Percentiles rank a stretch among this genome's conserved stretches.
Evolutionary conservation across 1,284 basidiomycete species (phyloP).

Genomic region (Malassezia psittaci): DNA sequence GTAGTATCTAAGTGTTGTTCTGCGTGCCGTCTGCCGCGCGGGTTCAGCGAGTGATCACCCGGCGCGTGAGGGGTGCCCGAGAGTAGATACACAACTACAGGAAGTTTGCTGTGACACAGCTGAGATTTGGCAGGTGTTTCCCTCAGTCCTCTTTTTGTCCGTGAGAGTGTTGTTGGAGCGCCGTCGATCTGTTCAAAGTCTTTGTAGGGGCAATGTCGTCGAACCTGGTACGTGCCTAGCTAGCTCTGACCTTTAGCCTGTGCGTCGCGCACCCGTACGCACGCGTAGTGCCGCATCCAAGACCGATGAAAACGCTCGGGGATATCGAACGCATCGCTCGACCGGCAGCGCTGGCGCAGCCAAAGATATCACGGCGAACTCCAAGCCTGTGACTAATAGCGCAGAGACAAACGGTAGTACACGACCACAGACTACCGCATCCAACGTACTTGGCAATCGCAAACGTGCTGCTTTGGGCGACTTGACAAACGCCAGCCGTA

Average conservation of each 20-base stretch:
- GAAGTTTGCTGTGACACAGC: too few species aligned
- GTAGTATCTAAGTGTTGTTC: constrained; percentile 19
- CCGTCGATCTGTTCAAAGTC: too few species aligned
- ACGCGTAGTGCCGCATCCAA: constrained; percentile 11
- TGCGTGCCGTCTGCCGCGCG: constrained; percentile 2
- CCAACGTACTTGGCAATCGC: constrained; percentile 34
- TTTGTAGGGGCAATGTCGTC: constrained; percentile 13
- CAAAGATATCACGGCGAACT: constrained; percentile 3
- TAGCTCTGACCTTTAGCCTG: constrained; percentile 13
- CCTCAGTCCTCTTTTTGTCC: too few species aligned
- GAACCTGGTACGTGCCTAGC: constrained; percentile 11
- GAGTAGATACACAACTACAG: constrained; percentile 2
- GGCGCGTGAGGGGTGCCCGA: background rate
- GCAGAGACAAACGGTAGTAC: background rate
- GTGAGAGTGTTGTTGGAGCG: too few species aligned
- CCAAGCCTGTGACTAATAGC: constrained; percentile 1
- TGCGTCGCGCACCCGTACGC: constrained; percentile 13
- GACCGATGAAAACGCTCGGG: constrained; percentile 15
- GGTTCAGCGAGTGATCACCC: constrained; percentile 1
- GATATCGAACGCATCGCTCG: constrained; percentile 1
- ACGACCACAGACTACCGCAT: constrained; percentile 11
- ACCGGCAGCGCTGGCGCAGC: background rate
- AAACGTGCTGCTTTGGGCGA: constrained; percentile 45
- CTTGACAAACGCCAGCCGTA: constrained; percentile 40
- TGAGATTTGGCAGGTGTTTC: too few species aligned